phyloP scores from a whole-genome alignment of 306 rosid genomes.

The Gastrolobium villosum region DNA sequence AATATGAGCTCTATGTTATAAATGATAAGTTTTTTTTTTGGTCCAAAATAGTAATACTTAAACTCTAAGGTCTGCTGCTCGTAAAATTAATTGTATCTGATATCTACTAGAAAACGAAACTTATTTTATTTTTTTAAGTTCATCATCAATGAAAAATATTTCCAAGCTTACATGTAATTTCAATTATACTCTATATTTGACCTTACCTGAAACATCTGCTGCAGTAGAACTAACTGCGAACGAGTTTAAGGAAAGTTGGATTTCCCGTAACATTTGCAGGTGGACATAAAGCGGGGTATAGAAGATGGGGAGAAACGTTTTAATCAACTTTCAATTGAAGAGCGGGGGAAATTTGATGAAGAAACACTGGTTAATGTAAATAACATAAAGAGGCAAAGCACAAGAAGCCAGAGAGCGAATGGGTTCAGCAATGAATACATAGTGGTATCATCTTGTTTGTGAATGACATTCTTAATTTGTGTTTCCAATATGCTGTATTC shows the following conservation, averaged over 20 bases:
- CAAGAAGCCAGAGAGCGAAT: slow-evolving; percentile 74
- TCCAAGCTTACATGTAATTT: slow-evolving; percentile 18
- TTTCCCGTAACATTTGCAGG: slow-evolving; percentile 61
- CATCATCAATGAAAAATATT: not conserved
- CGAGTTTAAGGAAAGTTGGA: slow-evolving; percentile 29
- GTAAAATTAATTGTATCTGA: not conserved
- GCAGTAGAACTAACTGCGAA: slow-evolving; percentile 29
- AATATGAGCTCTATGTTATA: slow-evolving; percentile 32
- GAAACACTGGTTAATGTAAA: slow-evolving; percentile 96
- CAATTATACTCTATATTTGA: slow-evolving; percentile 25
- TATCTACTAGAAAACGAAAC: slow-evolving; percentile 13
- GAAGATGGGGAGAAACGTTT: slow-evolving; percentile 94
- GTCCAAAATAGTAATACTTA: not conserved
- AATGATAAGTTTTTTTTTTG: slow-evolving; percentile 6
- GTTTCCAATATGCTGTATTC: slow-evolving; percentile 28
- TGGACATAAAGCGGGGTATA: slow-evolving; percentile 78
- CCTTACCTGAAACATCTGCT: slow-evolving; percentile 4
- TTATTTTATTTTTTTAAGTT: not conserved
- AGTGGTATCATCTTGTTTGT: slow-evolving; percentile 69
- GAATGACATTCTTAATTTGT: slow-evolving; percentile 19
- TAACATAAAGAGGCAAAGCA: slow-evolving; percentile 82
- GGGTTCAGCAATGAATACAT: slow-evolving; percentile 98
- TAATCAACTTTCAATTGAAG: slow-evolving; percentile 97
- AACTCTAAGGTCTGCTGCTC: not conserved
- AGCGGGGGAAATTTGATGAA: slow-evolving; percentile 97